Conservation (phyloP, 495 filamentous ascomycete genomes). For the Clohesyomyces aquaticus region DNA sequence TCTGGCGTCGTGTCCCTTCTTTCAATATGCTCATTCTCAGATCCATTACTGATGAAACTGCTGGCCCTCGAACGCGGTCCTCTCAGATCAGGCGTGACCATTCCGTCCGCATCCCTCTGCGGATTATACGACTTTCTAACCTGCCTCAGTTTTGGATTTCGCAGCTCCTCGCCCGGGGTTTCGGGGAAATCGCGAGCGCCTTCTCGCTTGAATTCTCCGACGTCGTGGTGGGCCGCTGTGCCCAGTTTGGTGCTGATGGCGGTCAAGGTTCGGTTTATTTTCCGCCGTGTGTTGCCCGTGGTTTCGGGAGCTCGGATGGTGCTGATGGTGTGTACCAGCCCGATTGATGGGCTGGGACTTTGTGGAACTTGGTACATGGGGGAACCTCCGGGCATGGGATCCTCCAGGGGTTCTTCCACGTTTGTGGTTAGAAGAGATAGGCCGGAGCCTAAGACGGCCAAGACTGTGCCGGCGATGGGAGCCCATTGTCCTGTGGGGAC, state of each 20-base stretch:
- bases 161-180: constrained; percentile 54
- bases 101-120: not conserved
- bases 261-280: constrained; percentile 13
- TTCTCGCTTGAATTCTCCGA: constrained; percentile 53
- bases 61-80: not conserved
- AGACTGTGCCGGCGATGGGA: constrained; percentile 57
- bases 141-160: constrained; percentile 48
- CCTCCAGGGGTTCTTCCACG: not conserved
- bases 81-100: not conserved
- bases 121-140: constrained; percentile 50
- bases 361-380: not conserved
- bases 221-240: constrained; percentile 44
- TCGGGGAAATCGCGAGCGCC: constrained; percentile 54
- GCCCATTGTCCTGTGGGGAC: constrained; percentile 56
- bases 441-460: constrained; percentile 57
- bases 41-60: not conserved
- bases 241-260: constrained; percentile 47
- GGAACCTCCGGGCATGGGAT: not conserved
- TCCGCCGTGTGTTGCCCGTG: not conserved
- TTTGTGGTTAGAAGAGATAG: not conserved
- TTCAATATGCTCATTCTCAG: not conserved
- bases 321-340: not conserved
- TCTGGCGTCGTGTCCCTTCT: not conserved
- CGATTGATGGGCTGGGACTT: not conserved
- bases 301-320: not conserved